These are phyloP conservation scores for Volvox carteri DNA, from an alignment of 163 green algal genomes.

Conservation along the genomic window DNA sequence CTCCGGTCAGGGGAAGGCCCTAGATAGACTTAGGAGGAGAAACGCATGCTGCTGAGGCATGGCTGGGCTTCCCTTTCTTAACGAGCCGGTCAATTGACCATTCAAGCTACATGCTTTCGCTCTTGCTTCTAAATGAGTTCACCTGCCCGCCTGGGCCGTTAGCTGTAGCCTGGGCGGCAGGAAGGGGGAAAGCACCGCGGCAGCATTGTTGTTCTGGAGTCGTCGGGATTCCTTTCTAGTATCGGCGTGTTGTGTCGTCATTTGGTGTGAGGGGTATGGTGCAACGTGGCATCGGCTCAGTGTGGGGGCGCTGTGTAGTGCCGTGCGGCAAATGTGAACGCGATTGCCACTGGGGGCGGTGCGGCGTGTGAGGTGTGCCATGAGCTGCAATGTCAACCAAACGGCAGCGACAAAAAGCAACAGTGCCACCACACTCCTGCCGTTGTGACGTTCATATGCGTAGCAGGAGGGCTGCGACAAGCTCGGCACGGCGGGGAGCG, in stretches of 20 bases:
- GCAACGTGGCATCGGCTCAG: not conserved
- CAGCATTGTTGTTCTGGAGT: not conserved
- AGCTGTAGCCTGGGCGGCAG: not conserved
- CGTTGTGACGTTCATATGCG: not conserved
- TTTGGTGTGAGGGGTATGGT: not conserved
- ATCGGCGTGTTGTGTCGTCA: not conserved
- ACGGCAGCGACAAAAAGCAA: not conserved
- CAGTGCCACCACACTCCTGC: not conserved
- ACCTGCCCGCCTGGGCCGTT: not conserved
- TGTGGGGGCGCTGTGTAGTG: not conserved
- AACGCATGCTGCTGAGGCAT: constrained; percentile 25
- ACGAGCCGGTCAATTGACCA: not conserved
- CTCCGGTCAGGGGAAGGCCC: not conserved
- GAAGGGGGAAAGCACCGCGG: not conserved
- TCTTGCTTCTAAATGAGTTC: not conserved
- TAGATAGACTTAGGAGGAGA: constrained; percentile 16
- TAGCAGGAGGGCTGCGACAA: constrained; percentile 35
- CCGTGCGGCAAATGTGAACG: not conserved
- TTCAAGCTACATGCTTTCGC: not conserved
- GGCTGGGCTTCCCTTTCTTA: not conserved
- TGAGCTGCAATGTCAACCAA: not conserved
- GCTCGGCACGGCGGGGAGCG: not conserved
- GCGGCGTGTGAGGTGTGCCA: not conserved
- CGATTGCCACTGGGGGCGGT: not conserved
- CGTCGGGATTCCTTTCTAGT: not conserved